Percentiles rank a stretch among this genome's conserved stretches.
Conservation (phyloP, 805 yeast genomes). For the Candida ortonii region DNA sequence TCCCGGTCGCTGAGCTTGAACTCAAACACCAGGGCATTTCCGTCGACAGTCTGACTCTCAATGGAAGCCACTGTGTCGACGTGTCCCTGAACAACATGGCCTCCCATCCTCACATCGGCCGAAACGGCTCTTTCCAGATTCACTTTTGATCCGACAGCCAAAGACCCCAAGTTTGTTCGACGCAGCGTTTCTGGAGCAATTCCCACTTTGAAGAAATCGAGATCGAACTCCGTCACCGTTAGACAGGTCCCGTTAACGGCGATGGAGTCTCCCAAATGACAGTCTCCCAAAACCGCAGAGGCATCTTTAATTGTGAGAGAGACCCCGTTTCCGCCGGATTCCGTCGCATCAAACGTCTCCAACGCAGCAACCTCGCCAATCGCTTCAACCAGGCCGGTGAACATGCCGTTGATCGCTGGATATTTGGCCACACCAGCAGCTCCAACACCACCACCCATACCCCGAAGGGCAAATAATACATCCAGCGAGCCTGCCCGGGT, state of each 20-base stretch:
- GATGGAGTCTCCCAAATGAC: conserved; percentile 91
- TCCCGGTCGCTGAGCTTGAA: conserved; percentile 66
- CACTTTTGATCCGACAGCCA: conserved; percentile 58
- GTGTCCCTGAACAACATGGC: conserved; percentile 98
- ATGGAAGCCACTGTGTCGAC: conserved; percentile 85
- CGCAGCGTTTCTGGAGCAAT: conserved; percentile 89
- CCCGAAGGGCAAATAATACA: too few species aligned
- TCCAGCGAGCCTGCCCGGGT: too few species aligned
- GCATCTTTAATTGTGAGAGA: conserved; percentile 67
- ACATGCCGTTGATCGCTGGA: conserved; percentile 65
- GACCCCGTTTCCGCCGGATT: conserved; percentile 70
- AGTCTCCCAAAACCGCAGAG: conserved; percentile 63
- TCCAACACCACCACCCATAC: not conserved
- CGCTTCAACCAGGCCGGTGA: conserved; percentile 89
- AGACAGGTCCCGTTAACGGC: conserved; percentile 87
- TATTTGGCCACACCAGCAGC: too few species aligned
- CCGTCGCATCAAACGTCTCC: conserved; percentile 43
- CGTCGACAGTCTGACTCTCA: conserved; percentile 52
- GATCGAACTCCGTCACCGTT: conserved; percentile 79
- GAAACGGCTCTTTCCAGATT: conserved; percentile 91
- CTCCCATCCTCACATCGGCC: conserved; percentile 82
- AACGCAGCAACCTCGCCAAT: conserved; percentile 63
- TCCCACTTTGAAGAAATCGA: conserved; percentile 76
- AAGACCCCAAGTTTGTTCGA: conserved; percentile 68
- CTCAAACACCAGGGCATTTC: conserved; percentile 72